Evolutionary conservation across 371 early-diverging fungal species (phyloP).

Genomic region (Lichtheimia hyalospora): DNA sequence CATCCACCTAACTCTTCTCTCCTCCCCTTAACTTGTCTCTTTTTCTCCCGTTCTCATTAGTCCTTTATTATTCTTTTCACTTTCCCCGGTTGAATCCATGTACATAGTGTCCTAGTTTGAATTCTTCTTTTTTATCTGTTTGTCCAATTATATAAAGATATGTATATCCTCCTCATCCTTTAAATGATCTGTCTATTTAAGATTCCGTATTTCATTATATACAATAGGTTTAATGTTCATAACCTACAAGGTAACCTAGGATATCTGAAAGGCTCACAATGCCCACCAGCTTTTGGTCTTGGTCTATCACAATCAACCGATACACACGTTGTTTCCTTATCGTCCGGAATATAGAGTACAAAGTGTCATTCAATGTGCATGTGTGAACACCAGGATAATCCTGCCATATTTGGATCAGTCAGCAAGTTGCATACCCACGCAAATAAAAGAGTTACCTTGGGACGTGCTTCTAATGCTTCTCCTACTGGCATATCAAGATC

Average conservation of each 20-base stretch:
- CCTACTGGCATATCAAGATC: constrained; percentile 84
- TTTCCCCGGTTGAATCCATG: neutral
- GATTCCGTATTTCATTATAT: neutral
- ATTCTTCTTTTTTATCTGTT: neutral
- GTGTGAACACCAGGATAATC: constrained; percentile 95
- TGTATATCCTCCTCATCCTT: neutral
- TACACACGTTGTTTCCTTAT: constrained; percentile 84
- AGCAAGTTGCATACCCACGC: no score
- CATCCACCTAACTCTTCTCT: neutral
- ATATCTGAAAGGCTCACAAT: constrained; percentile 90
- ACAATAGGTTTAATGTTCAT: constrained; percentile 15
- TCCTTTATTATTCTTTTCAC: neutral
- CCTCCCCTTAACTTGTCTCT: no score
- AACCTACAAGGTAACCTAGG: constrained; percentile 65
- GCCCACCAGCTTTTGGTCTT: constrained; percentile 77
- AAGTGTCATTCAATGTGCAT: constrained; percentile 83
- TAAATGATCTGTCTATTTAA: neutral
- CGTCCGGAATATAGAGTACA: constrained; percentile 83
- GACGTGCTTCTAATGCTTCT: constrained; percentile 79
- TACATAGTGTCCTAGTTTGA: constrained; percentile 1
- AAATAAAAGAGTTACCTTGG: constrained; percentile 69
- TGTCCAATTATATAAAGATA: neutral
- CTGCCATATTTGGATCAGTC: constrained; percentile 17
- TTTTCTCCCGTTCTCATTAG: no score
- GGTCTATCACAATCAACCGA: constrained; percentile 88